Percentiles rank a stretch among this genome's conserved stretches.
Evolutionary conservation across 2,329 filamentous ascomycete genomes (phyloP).

Genomic region (Claviceps digitariae): DNA sequence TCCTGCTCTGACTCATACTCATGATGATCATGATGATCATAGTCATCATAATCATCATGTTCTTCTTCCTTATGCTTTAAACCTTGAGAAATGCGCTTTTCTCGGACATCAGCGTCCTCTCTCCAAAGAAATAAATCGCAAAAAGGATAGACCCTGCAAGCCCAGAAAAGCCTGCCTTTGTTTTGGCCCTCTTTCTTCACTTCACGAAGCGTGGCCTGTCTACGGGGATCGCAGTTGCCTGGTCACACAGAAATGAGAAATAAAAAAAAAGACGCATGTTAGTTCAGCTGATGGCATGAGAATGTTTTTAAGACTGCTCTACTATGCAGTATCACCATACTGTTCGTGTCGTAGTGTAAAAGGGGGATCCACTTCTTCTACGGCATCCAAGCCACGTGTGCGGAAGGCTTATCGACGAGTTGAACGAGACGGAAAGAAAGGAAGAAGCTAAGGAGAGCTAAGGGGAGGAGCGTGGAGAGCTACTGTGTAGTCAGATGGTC

Average conservation of each 20-base stretch:
- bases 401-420: neutral
- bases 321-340: neutral
- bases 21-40: neutral
- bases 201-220: constrained; percentile 20
- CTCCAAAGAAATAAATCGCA: constrained; percentile 34
- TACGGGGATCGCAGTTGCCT: constrained; percentile 31
- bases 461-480: neutral
- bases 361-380: neutral
- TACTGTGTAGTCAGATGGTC: neutral
- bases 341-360: neutral
- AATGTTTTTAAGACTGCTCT: neutral
- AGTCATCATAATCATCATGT: neutral
- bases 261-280: neutral
- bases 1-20: neutral
- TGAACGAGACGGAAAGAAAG: neutral
- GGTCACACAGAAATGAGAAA: neutral
- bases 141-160: constrained; percentile 21
- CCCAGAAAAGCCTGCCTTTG: constrained; percentile 29
- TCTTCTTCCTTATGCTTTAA: neutral
- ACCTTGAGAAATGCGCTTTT: constrained; percentile 12
- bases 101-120: constrained; percentile 21
- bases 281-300: neutral
- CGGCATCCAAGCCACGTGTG: neutral
- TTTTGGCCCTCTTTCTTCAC: constrained; percentile 26
- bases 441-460: neutral